Evolutionary conservation across 1,284 basidiomycete genomes (phyloP).

Genomic region (Cryptococcus hybrid): DNA sequence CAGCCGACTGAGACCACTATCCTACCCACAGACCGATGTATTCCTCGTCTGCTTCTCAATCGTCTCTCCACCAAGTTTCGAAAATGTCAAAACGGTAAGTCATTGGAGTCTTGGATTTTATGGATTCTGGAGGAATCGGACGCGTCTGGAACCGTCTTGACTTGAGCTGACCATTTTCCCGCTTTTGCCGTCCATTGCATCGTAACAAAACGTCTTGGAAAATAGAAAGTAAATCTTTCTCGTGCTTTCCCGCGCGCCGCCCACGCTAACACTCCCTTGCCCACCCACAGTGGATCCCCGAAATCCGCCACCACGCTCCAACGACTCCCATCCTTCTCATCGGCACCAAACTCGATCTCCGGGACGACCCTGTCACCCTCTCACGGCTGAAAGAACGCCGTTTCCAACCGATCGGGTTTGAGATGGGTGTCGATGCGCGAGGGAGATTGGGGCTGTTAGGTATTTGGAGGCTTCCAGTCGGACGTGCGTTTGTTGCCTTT

Average conservation of each 20-base stretch:
- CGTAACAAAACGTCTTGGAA: neutral
- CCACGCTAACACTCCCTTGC: no score
- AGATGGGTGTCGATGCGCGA: constrained; percentile 54
- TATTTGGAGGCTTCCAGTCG: constrained; percentile 96
- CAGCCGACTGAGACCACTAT: constrained; percentile 94
- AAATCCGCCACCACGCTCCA: constrained; percentile 95
- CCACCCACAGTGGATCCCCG: constrained; percentile 79
- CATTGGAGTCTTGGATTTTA: neutral
- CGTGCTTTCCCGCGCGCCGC: neutral
- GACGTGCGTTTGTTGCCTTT: constrained; percentile 52
- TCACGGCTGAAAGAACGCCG: constrained; percentile 92
- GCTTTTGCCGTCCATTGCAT: neutral
- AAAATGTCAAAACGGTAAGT: constrained; percentile 62
- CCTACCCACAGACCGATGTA: constrained; percentile 99
- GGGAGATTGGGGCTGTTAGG: constrained; percentile 93
- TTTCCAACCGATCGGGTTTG: constrained; percentile 89
- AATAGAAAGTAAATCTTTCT: constrained; percentile 67
- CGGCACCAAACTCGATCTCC: constrained; percentile 95
- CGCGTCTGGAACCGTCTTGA: no score
- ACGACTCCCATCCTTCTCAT: constrained; percentile 91
- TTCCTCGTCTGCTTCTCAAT: constrained; percentile 99
- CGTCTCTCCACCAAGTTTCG: constrained; percentile 93
- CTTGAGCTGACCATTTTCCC: neutral
- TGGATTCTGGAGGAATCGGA: no score
- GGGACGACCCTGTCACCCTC: constrained; percentile 88